Conservation (phyloP, 2,329 filamentous ascomycete genomes). For the Aspergillus versicolor region DNA sequence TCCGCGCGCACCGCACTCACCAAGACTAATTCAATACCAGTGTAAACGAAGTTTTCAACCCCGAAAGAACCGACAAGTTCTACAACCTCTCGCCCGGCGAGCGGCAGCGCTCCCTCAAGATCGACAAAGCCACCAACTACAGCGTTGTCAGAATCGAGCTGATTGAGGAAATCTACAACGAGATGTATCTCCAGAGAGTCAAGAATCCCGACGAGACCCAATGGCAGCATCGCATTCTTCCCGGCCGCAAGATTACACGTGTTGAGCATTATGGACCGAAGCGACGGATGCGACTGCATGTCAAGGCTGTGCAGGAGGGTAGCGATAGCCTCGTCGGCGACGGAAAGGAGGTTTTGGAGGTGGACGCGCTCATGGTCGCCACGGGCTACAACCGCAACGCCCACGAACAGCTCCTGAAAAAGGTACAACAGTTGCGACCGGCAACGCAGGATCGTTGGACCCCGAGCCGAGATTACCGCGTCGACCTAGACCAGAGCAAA, state of each 20-base stretch:
- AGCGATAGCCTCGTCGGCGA: slow-evolving; percentile 35
- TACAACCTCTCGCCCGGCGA: slow-evolving; percentile 65
- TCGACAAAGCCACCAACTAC: slow-evolving; percentile 87
- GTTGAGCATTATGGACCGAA: slow-evolving; percentile 55
- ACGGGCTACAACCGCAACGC: slow-evolving; percentile 80
- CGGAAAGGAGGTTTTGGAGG: slow-evolving; percentile 64
- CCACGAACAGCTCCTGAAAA: slow-evolving; percentile 73
- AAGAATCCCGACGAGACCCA: slow-evolving; percentile 65
- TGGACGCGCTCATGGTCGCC: slow-evolving; percentile 80
- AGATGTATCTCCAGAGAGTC: slow-evolving; percentile 82
- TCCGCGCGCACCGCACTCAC: not conserved
- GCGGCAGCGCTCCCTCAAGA: slow-evolving; percentile 61
- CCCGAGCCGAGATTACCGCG: slow-evolving; percentile 75
- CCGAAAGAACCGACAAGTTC: slow-evolving; percentile 74
- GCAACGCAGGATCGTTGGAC: slow-evolving; percentile 57
- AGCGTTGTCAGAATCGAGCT: slow-evolving; percentile 88
- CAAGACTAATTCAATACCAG: slow-evolving; percentile 42
- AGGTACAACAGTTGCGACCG: slow-evolving; percentile 66
- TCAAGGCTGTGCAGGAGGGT: slow-evolving; percentile 50
- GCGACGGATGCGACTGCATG: slow-evolving; percentile 58
- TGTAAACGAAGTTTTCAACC: slow-evolving; percentile 96
- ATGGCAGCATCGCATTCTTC: slow-evolving; percentile 82
- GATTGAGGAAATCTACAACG: slow-evolving; percentile 84
- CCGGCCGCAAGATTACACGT: slow-evolving; percentile 64
- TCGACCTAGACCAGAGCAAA: slow-evolving; percentile 66